Base-by-base conservation (phyloP, 2,329 filamentous ascomycete species). In the Aspergillus ochraceoroseus region DNA sequence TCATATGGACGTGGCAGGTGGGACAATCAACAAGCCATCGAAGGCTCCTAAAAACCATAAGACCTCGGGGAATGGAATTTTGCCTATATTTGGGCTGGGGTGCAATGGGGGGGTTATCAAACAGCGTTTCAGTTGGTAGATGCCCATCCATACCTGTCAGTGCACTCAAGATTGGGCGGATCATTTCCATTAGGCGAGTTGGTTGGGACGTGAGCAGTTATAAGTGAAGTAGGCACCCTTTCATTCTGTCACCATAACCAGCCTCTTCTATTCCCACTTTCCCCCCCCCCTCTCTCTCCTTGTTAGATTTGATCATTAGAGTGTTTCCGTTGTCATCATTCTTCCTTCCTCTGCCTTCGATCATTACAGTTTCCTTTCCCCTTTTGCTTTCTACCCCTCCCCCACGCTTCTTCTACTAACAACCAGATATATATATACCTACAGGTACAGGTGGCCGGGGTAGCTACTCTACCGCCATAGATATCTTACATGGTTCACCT, bases 181-280 rank as follows among this genome's bases (percentile, higher is more conserved):
- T 47, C 41, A 43, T 43, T 43, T 43, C 35, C 40, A 47, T 40
- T 47, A 35, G 47, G 44, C 46, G 44, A 41, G 41, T 42, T 46
- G 26, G 28, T 19, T 41, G 30, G 36, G 42, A 41, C 34, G 38
- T 43, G 35, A 38, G 41, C 35, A 41, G 32, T 43, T 49, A 49
- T 41, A 49, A 49, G 43, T 33, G 38, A 23, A 46, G 20, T 32
- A 38, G 29, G 22, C 15, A 27, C 43, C 38, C 34, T 43, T n/a
- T n/a, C n/a, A 38, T 32, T 20, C 35, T 37, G 26, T 42, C 30
- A 42, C 31, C 38, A 34, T 38, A 27, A 32, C 43, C 28, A 31
- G 39, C 17, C 26, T 43, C 33, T 38, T 32, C 29, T 26, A 32
- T 37, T 32, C 29, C 25, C 26, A 34, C 25, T 29, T 30, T 26